Base-by-base conservation (phyloP, 164 flowering plant genomes). In the Dillenia suffruticosa region DNA sequence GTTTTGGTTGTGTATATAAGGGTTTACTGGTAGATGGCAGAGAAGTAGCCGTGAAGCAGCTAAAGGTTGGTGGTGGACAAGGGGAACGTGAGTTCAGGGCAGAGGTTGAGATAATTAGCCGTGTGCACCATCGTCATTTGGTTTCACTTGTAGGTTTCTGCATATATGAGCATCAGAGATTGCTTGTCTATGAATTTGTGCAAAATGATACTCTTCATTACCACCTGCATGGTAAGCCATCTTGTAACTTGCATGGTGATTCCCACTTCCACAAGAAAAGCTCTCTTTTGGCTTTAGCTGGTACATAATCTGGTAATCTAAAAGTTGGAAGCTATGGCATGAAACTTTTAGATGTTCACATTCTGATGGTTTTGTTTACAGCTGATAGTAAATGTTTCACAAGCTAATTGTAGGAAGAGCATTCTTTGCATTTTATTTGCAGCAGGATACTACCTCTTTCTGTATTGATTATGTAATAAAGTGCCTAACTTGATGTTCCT, bases 61-160 rank as follows among this genome's bases (percentile, higher is more conserved):
- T 83, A 22, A 83, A 81, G 64, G 66, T 70, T 66, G 85, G 85
- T 46, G 77, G 85, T 72, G 73, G 77, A 43, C 88, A 83, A 59
- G 88, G 88, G 9, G 88, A 83, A 53, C 79, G 88, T 9, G 88
- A 83, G 56, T 83, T 83, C 64, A 74, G 59, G 63, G 85, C 88
- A 19, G 88, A 83, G 71, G 88, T 83, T 63, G 88, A 83, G 61
- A 81, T 79, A 57, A 83, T 83, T 63, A 76, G 84, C 67, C 68
- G 88, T 46, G 80, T 83, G 10, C 88, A 83, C 62, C 88, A 83
- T 59, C 77, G 82, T 15, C 84, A 83, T 77, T 70, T 83, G 74
- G 88, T 83, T 63, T 72, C 88, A 16, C 75, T 83, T 54, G 88
- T 83, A 54, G 88, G 88, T 49, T 81, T 81, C 68, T 83, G 88